Evolutionary conservation across 257 asterid genomes (phyloP), one percentile per base, ranked within the genome.

Genomic region (Solanum paucissectum): DNA sequence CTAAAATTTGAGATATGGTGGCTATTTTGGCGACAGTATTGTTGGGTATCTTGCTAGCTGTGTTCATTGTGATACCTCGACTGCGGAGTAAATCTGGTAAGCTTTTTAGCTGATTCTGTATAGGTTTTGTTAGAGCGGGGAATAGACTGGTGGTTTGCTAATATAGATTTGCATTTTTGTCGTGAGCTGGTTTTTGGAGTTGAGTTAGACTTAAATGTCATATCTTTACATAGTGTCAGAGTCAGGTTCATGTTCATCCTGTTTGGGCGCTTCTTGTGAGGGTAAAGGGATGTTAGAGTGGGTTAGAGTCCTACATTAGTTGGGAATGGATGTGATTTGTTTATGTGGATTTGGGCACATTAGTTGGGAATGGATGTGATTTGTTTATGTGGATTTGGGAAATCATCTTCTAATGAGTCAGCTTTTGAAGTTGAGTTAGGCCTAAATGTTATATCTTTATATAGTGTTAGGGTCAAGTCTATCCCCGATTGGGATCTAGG

Each of bases 61-160:
- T 92, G 18, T 81, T 94, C 11, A 32, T 91, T 64, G n/a, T 93
- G 27, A 76, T 92, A 83, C 95, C 95, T 33, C 93, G 90, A 52
- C 89, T 94, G 49, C 94, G 94, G 46, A 33, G 49, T 27, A 93
- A 90, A 90, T 91, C 93, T 88, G 96, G 98, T 95, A 69, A 64
- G 87, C 33, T 34, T 14, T 55, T 68, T 12, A 68, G 74, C 18
- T 27, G 74, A 68, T 68, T 12, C 74, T 68, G 36, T 68, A 27
- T 68, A 16, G 34, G 34, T 66, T 66, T 66, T 66, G 74, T 5
- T 66, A 12, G 46, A 40, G 46, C 46, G 69, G 69, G 29, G 69
- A 60, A 60, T 21, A 4, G 29, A 21, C 29, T 5, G 69, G 27
- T 40, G 46, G 46, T 40, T 40, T 40, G 46, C 46, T 40, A 40